A percentile compares a stretch with the other conserved stretches of the same genome.
Evolutionary conservation across 345 rosid genomes (phyloP).

Genomic region (Alliaria petiolata): DNA sequence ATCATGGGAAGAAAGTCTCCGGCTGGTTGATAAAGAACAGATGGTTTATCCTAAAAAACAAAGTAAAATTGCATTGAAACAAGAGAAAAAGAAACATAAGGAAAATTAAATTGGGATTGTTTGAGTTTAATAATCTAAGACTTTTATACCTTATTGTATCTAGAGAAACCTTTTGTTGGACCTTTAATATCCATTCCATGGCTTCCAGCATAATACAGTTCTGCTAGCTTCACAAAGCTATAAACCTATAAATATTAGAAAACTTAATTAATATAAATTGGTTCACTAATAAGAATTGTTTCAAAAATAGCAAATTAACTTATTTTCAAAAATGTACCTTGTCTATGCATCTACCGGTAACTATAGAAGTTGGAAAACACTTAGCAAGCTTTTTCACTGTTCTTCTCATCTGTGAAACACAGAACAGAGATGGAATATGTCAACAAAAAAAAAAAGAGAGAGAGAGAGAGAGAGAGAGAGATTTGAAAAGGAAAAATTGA

Average conservation of each 20-base stretch:
- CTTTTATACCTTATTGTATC: constrained; percentile 44
- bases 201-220: constrained; percentile 94
- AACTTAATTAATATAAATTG: neutral
- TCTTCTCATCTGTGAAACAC: constrained; percentile 64
- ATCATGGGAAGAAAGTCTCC: constrained; percentile 84
- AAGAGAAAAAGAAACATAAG: neutral
- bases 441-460: too few relatives aligned
- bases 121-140: neutral
- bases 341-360: constrained; percentile 92
- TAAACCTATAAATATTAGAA: constrained; percentile 50
- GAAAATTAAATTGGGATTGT: neutral
- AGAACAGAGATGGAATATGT: neutral
- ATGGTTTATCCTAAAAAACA: constrained; percentile 40
- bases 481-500: neutral
- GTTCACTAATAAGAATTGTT: too few relatives aligned
- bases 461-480: too few relatives aligned
- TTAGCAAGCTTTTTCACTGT: constrained; percentile 62
- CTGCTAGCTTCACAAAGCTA: constrained; percentile 76
- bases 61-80: neutral
- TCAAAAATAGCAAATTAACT: neutral
- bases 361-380: constrained; percentile 86
- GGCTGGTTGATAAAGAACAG: constrained; percentile 81
- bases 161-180: constrained; percentile 55
- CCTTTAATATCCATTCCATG: constrained; percentile 99
- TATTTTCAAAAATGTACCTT: constrained; percentile 53